phyloP scores from a whole-genome alignment of 148 eudicot species.

The Cornus kousa region DNA sequence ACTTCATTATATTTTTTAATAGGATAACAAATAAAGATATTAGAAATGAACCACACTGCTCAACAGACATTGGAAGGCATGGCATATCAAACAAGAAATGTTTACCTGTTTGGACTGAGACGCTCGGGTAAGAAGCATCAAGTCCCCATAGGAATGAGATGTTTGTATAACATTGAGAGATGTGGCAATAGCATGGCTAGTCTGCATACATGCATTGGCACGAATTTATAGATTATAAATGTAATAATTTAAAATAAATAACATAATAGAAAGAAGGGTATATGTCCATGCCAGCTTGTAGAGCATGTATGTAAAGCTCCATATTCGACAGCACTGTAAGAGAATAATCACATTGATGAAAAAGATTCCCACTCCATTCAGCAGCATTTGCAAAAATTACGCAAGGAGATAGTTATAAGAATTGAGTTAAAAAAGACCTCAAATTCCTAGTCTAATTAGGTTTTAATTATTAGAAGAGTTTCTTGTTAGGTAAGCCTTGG shows the following conservation, averaged over 20 bases:
- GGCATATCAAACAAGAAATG: not conserved
- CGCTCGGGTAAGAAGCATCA: conserved; percentile 70
- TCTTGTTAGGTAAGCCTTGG: no score
- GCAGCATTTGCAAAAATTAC: not conserved
- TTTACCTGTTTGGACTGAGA: conserved; percentile 64
- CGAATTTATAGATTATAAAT: not conserved
- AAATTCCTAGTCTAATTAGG: no score
- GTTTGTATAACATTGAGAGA: conserved; percentile 75
- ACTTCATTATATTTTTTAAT: not conserved
- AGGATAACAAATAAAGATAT: not conserved
- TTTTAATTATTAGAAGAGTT: no score
- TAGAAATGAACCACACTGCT: not conserved
- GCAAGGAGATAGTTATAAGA: not conserved
- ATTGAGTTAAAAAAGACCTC: not conserved
- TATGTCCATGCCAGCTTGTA: not conserved
- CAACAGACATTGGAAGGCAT: not conserved
- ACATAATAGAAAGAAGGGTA: not conserved
- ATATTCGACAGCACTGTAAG: not conserved
- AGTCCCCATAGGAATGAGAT: conserved; percentile 71
- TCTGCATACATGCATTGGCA: conserved; percentile 43
- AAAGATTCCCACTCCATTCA: conserved; percentile 2
- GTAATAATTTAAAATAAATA: conserved; percentile 11
- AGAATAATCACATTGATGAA: not conserved
- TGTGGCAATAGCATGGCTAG: conserved; percentile 57
- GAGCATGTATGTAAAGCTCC: not conserved